These are phyloP conservation scores for Asclepias syriaca DNA, from an alignment of 257 asterid genomes.

Conservation along the genomic window DNA sequence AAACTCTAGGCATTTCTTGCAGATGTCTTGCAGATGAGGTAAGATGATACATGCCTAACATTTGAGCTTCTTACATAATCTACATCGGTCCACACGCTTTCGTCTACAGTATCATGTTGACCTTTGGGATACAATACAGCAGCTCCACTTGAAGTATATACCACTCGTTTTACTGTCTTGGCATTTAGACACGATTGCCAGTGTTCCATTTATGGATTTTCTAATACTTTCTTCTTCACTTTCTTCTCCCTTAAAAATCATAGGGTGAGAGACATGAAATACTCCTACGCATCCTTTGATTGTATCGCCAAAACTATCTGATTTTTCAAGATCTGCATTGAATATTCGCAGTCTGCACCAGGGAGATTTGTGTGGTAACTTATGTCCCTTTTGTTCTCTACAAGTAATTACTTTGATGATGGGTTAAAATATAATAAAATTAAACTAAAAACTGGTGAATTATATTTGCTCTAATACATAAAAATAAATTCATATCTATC, in stretches of 20 bases:
- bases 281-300: slow-evolving; percentile 20
- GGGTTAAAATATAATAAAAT: no score
- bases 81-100: slow-evolving; percentile 37
- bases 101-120: slow-evolving; percentile 25
- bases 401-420: no score
- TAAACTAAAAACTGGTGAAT: no score
- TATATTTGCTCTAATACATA: not conserved
- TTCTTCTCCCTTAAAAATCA: slow-evolving; percentile 42
- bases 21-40: slow-evolving; percentile 36
- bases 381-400: no score
- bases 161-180: slow-evolving; percentile 44
- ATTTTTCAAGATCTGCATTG: no score
- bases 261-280: slow-evolving; percentile 44
- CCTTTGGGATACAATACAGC: slow-evolving; percentile 9
- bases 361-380: no score
- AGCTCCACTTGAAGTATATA: slow-evolving; percentile 39
- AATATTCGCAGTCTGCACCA: no score
- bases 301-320: slow-evolving; percentile 10
- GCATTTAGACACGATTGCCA: slow-evolving; percentile 43
- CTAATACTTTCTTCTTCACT: slow-evolving; percentile 35
- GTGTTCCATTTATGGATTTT: slow-evolving; percentile 25
- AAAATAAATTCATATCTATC: no score
- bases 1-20: slow-evolving; percentile 46
- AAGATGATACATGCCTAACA: not conserved
- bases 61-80: slow-evolving; percentile 23